phyloP scores from a whole-genome alignment of 2,329 filamentous ascomycete genomes.

The Aspergillus sp. region DNA sequence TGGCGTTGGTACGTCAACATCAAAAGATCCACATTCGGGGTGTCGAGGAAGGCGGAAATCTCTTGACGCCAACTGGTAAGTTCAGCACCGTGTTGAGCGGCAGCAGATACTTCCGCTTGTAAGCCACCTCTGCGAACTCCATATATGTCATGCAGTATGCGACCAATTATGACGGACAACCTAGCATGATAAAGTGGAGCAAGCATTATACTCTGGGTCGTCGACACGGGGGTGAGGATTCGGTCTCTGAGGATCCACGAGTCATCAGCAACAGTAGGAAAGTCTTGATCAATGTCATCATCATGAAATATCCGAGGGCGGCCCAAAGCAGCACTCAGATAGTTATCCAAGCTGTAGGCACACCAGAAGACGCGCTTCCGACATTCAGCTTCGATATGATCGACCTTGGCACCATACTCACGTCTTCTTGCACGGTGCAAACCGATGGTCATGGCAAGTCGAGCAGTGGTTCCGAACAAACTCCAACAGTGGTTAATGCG shows the following conservation, averaged over 20 bases:
- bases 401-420: conserved; percentile 5
- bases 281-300: conserved; percentile 24
- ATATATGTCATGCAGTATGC: conserved; percentile 50
- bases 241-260: conserved; percentile 18
- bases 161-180: conserved; percentile 48
- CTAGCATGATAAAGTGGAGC: conserved; percentile 49
- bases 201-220: conserved; percentile 45
- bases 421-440: conserved; percentile 26
- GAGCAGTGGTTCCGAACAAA: conserved; percentile 36
- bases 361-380: conserved; percentile 23
- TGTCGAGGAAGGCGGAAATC: conserved; percentile 37
- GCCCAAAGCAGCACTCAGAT: conserved; percentile 21
- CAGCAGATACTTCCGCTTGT: conserved; percentile 32
- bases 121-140: conserved; percentile 16
- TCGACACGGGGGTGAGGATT: conserved; percentile 26
- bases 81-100: conserved; percentile 45
- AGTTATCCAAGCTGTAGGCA: conserved; percentile 22
- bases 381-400: conserved; percentile 20
- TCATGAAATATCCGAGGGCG: conserved; percentile 22
- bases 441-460: conserved; percentile 37
- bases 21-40: conserved; percentile 34
- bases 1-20: conserved; percentile 54
- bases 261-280: conserved; percentile 25
- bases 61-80: conserved; percentile 50
- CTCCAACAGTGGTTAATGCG: conserved; percentile 41